phyloP scores from a whole-genome alignment of 495 filamentous ascomycete species.

The Peziza echinospora region DNA sequence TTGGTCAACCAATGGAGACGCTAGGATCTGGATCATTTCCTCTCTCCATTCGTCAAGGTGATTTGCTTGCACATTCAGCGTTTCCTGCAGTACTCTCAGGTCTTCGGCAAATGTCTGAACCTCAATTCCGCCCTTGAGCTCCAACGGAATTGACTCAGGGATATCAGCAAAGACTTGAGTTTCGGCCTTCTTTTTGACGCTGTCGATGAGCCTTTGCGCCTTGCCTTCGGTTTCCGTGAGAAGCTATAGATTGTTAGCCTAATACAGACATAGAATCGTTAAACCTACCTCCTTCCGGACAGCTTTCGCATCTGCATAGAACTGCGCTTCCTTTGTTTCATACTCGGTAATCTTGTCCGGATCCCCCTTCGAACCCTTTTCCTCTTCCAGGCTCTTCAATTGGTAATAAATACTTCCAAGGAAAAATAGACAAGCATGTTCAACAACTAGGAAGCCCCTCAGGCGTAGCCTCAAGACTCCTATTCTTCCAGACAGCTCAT shows the following conservation, averaged over 20 bases:
- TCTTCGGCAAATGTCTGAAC: constrained; percentile 33
- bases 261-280: not conserved
- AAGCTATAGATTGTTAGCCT: not conserved
- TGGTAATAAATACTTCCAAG: constrained; percentile 64
- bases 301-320: constrained; percentile 54
- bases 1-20: constrained; percentile 59
- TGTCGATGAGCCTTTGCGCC: constrained; percentile 28
- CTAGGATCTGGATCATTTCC: constrained; percentile 43
- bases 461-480: constrained; percentile 45
- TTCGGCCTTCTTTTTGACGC: constrained; percentile 24
- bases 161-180: constrained; percentile 39
- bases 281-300: constrained; percentile 43
- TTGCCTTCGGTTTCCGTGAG: constrained; percentile 10
- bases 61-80: constrained; percentile 46
- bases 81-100: constrained; percentile 30
- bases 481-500: constrained; percentile 28
- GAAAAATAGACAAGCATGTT: constrained; percentile 70
- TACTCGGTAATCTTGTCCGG: constrained; percentile 32
- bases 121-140: constrained; percentile 39
- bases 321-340: constrained; percentile 44
- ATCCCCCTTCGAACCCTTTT: constrained; percentile 39
- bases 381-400: constrained; percentile 45
- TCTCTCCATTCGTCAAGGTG: constrained; percentile 53
- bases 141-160: constrained; percentile 32
- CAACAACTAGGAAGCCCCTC: constrained; percentile 48